Conservation (phyloP, 495 filamentous ascomycete species). For the Acidomyces sp. region DNA sequence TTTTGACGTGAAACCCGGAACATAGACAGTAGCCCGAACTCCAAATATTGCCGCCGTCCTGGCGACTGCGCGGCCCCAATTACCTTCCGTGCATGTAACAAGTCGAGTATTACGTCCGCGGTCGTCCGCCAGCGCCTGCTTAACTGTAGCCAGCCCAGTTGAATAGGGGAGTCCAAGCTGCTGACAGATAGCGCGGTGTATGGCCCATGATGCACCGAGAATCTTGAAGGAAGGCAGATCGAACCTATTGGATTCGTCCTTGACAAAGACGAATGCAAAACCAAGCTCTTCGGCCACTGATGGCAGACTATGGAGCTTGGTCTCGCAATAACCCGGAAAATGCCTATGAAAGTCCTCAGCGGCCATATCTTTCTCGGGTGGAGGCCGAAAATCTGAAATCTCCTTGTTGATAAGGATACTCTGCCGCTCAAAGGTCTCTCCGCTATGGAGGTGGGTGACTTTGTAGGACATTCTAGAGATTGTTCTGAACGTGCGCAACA, state of each 20-base stretch:
- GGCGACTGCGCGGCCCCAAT: slow-evolving; percentile 58
- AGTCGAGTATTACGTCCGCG: slow-evolving; percentile 17
- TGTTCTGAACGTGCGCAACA: too few relatives aligned
- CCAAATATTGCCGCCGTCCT: slow-evolving; percentile 46
- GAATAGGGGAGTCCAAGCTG: slow-evolving; percentile 30
- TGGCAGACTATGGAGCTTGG: slow-evolving; percentile 37
- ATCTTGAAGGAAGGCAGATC: slow-evolving; percentile 64
- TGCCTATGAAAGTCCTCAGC: slow-evolving; percentile 24
- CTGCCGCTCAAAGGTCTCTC: slow-evolving; percentile 1
- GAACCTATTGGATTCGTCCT: slow-evolving; percentile 30
- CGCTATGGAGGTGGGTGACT: slow-evolving; percentile 11
- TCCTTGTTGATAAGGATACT: slow-evolving; percentile 15
- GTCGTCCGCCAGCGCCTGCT: slow-evolving; percentile 6
- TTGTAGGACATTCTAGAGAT: slow-evolving; percentile 8
- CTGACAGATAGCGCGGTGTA: slow-evolving; percentile 40
- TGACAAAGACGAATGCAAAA: slow-evolving; percentile 36
- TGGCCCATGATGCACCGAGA: slow-evolving; percentile 62
- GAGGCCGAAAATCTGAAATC: too few relatives aligned
- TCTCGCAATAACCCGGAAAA: slow-evolving; percentile 26
- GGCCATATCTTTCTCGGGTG: too few relatives aligned
- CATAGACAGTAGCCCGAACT: slow-evolving; percentile 40
- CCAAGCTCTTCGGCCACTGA: slow-evolving; percentile 42
- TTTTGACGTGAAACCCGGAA: slow-evolving; percentile 40
- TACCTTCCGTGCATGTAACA: slow-evolving; percentile 53
- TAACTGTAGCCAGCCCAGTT: slow-evolving; percentile 31